These are phyloP conservation scores for Coemansia sp. DNA, from an alignment of 192 early-diverging fungal genomes.

Conservation along the genomic window DNA sequence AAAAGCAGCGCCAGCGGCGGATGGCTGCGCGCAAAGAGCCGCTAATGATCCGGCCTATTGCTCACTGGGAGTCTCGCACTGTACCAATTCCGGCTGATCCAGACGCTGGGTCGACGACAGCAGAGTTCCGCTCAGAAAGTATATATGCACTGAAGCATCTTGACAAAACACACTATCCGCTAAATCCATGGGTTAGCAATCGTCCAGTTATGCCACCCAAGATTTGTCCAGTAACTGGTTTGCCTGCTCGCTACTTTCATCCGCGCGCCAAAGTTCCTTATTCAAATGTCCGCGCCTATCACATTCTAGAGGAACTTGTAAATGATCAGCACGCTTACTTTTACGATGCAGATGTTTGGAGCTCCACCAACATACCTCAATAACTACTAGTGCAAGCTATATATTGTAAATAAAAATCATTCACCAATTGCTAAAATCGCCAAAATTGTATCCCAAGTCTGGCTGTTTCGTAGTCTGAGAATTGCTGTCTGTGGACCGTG, in stretches of 20 bases:
- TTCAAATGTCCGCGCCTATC: constrained; percentile 39
- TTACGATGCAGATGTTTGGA: constrained; percentile 39
- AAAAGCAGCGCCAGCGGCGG: constrained; percentile 30
- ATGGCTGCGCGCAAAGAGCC: constrained; percentile 27
- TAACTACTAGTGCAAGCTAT: constrained; percentile 2
- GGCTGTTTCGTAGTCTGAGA: constrained; percentile 6
- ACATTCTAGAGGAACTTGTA: constrained; percentile 41
- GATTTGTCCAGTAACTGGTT: constrained; percentile 42
- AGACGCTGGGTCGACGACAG: background rate
- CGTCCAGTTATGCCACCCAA: constrained; percentile 19
- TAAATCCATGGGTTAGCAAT: constrained; percentile 27
- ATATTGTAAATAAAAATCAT: background rate
- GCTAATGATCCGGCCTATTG: constrained; percentile 41
- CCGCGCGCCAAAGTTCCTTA: constrained; percentile 47
- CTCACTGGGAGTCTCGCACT: constrained; percentile 29
- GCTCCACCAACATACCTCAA: constrained; percentile 23
- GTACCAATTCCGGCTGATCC: background rate
- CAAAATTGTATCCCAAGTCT: constrained; percentile 33
- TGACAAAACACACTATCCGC: constrained; percentile 29
- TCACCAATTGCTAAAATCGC: constrained; percentile 45
- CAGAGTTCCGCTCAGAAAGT: background rate
- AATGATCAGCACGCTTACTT: constrained; percentile 41
- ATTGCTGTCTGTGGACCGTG: background rate
- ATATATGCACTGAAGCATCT: constrained; percentile 31
- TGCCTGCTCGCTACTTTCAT: constrained; percentile 46